Evolutionary conservation across 1,139 yeast genomes (phyloP).

Genomic region (Geotrichum reessii): DNA sequence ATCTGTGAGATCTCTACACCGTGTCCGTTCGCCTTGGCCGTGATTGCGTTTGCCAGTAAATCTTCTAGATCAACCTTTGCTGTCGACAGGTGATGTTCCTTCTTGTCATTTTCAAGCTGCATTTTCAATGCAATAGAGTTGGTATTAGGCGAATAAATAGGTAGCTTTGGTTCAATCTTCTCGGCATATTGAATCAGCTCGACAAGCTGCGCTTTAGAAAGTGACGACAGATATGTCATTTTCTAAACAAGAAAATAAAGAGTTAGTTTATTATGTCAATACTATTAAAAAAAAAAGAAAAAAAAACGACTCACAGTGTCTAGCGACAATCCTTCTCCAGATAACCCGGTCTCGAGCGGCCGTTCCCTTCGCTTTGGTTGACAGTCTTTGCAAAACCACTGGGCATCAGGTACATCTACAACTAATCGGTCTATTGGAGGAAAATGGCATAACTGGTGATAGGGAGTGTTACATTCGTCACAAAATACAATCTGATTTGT

Average conservation of each 20-base stretch:
- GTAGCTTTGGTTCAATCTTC: constrained; percentile 35
- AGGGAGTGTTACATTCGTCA: constrained; percentile 41
- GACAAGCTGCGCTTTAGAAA: constrained; percentile 40
- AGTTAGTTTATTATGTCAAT: neutral
- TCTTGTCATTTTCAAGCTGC: constrained; percentile 36
- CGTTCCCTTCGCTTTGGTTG: constrained; percentile 36
- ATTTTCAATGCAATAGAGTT: constrained; percentile 34
- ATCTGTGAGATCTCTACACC: constrained; percentile 35
- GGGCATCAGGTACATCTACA: constrained; percentile 42
- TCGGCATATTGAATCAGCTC: constrained; percentile 39
- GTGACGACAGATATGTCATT: constrained; percentile 38
- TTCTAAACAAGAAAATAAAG: constrained; percentile 23
- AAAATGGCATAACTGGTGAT: constrained; percentile 42
- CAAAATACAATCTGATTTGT: constrained; percentile 42
- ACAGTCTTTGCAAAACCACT: constrained; percentile 42
- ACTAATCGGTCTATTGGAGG: constrained; percentile 41
- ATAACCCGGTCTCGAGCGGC: constrained; percentile 39
- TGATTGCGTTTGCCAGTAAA: constrained; percentile 34
- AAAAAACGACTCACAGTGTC: constrained; percentile 28
- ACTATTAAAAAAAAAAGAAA: neutral
- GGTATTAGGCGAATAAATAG: constrained; percentile 37
- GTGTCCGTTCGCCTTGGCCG: constrained; percentile 34
- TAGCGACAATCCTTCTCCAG: constrained; percentile 36
- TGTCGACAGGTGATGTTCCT: constrained; percentile 25
- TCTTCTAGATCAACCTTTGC: constrained; percentile 33